phyloP scores from a whole-genome alignment of 148 eudicot genomes.

The Cornus kousa region DNA sequence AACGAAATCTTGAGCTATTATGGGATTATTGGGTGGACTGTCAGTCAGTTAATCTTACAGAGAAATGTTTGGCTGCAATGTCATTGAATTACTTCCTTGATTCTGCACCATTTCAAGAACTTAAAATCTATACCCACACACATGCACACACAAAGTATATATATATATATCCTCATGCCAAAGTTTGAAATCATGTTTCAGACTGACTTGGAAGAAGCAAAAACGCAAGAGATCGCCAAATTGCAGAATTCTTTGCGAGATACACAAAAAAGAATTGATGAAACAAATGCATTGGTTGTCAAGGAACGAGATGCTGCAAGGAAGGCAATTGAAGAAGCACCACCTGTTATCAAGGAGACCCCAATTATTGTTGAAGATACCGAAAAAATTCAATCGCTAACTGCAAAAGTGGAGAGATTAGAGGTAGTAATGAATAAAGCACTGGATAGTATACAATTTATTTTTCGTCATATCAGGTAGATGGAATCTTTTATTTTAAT shows the following conservation, averaged over 20 bases:
- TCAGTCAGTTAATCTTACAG: neutral
- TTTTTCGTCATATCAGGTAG: neutral
- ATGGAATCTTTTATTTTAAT: neutral
- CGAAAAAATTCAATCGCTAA: conserved; percentile 59
- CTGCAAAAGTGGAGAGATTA: conserved; percentile 53
- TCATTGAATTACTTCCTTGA: neutral
- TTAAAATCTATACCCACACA: neutral
- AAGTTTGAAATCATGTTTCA: conserved; percentile 30
- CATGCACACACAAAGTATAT: too few species aligned
- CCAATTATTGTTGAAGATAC: conserved; percentile 88
- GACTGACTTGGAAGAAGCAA: conserved; percentile 93
- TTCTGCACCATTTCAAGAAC: neutral
- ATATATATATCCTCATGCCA: neutral
- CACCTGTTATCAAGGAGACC: conserved; percentile 85
- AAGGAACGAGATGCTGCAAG: conserved; percentile 78
- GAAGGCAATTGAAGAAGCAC: conserved; percentile 84
- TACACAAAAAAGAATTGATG: conserved; percentile 62
- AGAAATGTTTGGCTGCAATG: neutral
- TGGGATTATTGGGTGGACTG: neutral
- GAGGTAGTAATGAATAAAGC: conserved; percentile 44
- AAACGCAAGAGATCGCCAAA: conserved; percentile 71
- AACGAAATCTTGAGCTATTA: conserved; percentile 1
- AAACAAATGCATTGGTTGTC: conserved; percentile 57
- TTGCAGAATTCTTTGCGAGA: conserved; percentile 62
- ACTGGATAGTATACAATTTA: neutral